phyloP scores from a whole-genome alignment of 805 yeast genomes.

The Hanseniaspora meyeri region DNA sequence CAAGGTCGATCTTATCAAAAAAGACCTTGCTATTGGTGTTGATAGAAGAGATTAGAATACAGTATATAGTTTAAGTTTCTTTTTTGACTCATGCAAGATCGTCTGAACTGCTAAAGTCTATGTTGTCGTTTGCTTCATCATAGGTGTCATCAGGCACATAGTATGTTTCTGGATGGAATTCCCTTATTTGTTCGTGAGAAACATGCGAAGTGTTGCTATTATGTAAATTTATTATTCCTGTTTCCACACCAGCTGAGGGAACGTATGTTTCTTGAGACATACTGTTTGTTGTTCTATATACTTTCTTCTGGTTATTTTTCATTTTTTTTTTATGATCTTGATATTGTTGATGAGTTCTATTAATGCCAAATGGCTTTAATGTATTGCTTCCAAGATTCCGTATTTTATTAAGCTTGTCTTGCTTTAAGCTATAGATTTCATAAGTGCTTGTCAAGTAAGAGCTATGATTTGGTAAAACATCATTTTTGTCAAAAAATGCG shows the following conservation, averaged over 20 bases:
- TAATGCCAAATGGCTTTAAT: constrained; percentile 48
- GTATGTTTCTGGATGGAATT: neutral
- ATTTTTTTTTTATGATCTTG: constrained; percentile 14
- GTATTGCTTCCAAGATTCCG: constrained; percentile 33
- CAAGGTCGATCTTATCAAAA: constrained; percentile 30
- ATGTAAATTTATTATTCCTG: constrained; percentile 7
- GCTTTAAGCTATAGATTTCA: neutral
- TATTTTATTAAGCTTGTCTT: neutral
- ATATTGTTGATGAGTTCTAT: constrained; percentile 38
- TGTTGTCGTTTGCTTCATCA: neutral
- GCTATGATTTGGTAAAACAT: neutral
- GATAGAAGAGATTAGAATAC: constrained; percentile 10
- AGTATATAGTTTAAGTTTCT: neutral
- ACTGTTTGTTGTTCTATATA: neutral
- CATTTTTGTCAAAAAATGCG: neutral
- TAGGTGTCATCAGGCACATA: neutral
- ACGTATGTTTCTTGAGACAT: constrained; percentile 21
- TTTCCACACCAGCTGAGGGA: constrained; percentile 17
- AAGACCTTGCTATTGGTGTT: constrained; percentile 13
- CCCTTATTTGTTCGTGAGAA: no score
- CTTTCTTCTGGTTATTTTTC: constrained; percentile 19
- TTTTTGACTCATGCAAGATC: neutral
- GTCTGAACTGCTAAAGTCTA: neutral
- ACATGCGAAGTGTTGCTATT: neutral
- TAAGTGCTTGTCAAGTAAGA: neutral